Conservation (phyloP, 2,329 filamentous ascomycete species). For the Hyphodiscus sp. region DNA sequence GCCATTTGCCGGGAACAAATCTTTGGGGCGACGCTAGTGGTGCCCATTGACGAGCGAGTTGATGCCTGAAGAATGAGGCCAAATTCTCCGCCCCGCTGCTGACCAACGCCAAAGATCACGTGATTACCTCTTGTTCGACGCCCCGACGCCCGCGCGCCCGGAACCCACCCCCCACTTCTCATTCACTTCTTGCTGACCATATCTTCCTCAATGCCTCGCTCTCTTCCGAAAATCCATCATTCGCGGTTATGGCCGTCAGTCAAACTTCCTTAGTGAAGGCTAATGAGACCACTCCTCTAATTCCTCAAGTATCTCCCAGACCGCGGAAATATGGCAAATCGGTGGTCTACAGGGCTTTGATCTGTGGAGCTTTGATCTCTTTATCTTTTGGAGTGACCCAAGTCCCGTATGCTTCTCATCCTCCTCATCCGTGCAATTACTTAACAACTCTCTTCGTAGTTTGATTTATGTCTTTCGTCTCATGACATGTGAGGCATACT, state of each 20-base stretch:
- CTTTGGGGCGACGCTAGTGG: too few relatives aligned
- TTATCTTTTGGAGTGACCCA: slow-evolving; percentile 44
- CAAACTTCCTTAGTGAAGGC: slow-evolving; percentile 16
- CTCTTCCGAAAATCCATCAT: not conserved
- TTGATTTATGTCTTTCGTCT: slow-evolving; percentile 60
- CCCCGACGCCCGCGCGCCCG: too few relatives aligned
- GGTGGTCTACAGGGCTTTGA: slow-evolving; percentile 39
- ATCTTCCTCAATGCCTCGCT: not conserved
- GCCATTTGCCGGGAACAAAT: too few relatives aligned
- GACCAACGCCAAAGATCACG: too few relatives aligned
- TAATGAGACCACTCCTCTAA: slow-evolving; percentile 12
- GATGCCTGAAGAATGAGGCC: too few relatives aligned
- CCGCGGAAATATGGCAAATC: slow-evolving; percentile 13
- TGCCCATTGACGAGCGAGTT: too few relatives aligned
- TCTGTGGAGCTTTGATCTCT: slow-evolving; percentile 55
- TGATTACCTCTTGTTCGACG: too few relatives aligned
- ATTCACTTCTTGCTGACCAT: not conserved
- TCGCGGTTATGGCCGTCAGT: not conserved
- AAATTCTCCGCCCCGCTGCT: too few relatives aligned
- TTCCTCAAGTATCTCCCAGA: not conserved
- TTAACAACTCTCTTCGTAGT: slow-evolving; percentile 6
- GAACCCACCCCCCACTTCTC: not conserved
- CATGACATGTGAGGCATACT: slow-evolving; percentile 68
- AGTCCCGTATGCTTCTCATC: slow-evolving; percentile 31
- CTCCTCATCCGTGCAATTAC: not conserved